Base-by-base conservation (phyloP, 352 stramenopile genomes). In the Nothophytophthora sp. region DNA sequence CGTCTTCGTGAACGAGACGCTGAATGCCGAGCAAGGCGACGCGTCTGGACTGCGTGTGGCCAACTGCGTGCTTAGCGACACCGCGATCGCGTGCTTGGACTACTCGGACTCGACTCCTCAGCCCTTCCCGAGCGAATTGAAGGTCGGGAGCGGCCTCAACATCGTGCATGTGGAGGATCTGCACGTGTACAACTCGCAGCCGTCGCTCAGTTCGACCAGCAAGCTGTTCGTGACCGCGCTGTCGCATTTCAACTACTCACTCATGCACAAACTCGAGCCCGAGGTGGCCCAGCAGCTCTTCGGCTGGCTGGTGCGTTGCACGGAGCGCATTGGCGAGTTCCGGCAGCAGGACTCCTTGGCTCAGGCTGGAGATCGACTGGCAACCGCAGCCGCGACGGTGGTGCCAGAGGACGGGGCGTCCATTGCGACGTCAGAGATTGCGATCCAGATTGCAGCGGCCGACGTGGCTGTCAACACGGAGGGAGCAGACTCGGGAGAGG, bases 231-330 rank as follows among this genome's bases (percentile, higher is more conserved):
- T 81, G 38, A 77, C 68, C 36, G 67, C 65, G 0, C 67, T 81
- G 12, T 69, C 68, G 37, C 50, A 62, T 16, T 88, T 88, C 53
- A 70, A 80, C 48, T 88, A 86, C 50, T 65, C 73, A 18, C 65
- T 88, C 40, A 88, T 88, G 76, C 52, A 73, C 61, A 88, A 88
- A 45, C 53, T 88, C 32, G 55, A 81, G 37, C 34, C 50, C 10
- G 53, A 63, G 0, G 38, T 51, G 0, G 73, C 69, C 1, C 39
- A 64, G 0, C 45, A 71, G 20, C 63, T 86, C 24, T 86, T 88
- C 45, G 44, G 67, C 22, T 86, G 72, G 72, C 65, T 81, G 35
- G 67, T 86, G 15, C 51, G 70, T 25, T 76, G 63, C 46, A 73
- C 76, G 13, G 76, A 88, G 46, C 47, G 58, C 32, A 60, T 88